phyloP scores from a whole-genome alignment of 208 protist species.

The Leishmania arabica region DNA sequence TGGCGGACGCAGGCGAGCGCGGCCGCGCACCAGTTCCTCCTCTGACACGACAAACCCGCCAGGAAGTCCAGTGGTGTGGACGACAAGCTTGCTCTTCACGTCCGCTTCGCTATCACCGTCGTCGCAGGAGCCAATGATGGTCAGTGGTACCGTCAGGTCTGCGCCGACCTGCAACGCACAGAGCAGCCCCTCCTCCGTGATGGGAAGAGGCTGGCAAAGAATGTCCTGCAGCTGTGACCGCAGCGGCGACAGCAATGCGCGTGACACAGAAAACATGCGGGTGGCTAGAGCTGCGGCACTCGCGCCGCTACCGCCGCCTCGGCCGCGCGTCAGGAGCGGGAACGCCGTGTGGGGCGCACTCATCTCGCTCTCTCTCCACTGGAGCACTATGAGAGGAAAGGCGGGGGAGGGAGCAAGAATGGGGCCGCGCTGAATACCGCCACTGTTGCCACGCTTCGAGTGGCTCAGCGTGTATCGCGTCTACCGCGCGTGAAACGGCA shows the following conservation, averaged over 20 bases:
- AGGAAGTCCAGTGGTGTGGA: slow-evolving; percentile 74
- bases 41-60: slow-evolving; percentile 63
- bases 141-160: slow-evolving; percentile 28
- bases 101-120: not conserved
- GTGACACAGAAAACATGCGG: slow-evolving; percentile 16
- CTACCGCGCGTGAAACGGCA: not conserved
- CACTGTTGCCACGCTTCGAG: not conserved
- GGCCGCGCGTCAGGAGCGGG: slow-evolving; percentile 17
- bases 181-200: slow-evolving; percentile 21
- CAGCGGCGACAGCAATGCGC: slow-evolving; percentile 5
- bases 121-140: slow-evolving; percentile 35
- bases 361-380: not conserved
- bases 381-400: not conserved
- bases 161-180: slow-evolving; percentile 25
- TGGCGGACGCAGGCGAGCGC: slow-evolving; percentile 31
- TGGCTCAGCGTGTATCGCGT: not conserved
- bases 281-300: slow-evolving; percentile 5
- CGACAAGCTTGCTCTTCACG: slow-evolving; percentile 34
- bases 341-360: slow-evolving; percentile 17
- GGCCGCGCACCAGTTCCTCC: slow-evolving; percentile 36
- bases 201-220: not conserved
- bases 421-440: not conserved
- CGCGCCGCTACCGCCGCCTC: not conserved
- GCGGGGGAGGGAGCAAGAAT: not conserved
- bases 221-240: slow-evolving; percentile 13